Evolutionary conservation across 139 green algal species (phyloP).

Genomic region (Limnomonas spitsbergensis): DNA sequence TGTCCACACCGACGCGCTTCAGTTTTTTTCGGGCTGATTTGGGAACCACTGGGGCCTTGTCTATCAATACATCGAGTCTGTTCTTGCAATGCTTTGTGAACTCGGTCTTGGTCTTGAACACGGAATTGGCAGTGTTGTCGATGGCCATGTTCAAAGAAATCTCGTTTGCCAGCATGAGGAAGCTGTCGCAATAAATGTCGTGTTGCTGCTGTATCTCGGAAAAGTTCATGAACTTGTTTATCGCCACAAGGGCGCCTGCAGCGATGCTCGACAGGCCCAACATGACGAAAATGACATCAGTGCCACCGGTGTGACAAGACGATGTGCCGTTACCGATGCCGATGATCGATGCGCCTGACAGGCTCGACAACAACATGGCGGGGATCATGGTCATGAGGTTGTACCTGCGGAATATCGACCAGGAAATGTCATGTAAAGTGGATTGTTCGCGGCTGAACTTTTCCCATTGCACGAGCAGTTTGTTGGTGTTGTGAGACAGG

Average conservation of each 20-base stretch:
- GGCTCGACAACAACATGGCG: background rate
- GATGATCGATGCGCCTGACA: background rate
- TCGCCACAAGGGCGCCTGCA: background rate
- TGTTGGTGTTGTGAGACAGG: background rate
- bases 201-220: background rate
- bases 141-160: background rate
- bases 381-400: background rate
- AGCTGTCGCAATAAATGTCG: background rate
- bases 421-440: background rate
- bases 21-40: too few relatives aligned
- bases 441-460: background rate
- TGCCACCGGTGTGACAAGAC: background rate
- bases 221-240: slow-evolving; percentile 1
- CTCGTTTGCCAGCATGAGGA: background rate
- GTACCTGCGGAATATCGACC: background rate
- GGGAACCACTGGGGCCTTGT: too few relatives aligned
- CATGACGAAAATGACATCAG: background rate
- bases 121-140: background rate
- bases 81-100: background rate
- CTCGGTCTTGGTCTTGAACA: background rate
- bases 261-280: background rate
- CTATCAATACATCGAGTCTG: too few relatives aligned
- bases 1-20: too few relatives aligned
- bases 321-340: background rate
- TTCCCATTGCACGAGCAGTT: background rate